These are phyloP conservation scores for Leishmania major DNA, from an alignment of 208 protist species.

Conservation along the genomic window DNA sequence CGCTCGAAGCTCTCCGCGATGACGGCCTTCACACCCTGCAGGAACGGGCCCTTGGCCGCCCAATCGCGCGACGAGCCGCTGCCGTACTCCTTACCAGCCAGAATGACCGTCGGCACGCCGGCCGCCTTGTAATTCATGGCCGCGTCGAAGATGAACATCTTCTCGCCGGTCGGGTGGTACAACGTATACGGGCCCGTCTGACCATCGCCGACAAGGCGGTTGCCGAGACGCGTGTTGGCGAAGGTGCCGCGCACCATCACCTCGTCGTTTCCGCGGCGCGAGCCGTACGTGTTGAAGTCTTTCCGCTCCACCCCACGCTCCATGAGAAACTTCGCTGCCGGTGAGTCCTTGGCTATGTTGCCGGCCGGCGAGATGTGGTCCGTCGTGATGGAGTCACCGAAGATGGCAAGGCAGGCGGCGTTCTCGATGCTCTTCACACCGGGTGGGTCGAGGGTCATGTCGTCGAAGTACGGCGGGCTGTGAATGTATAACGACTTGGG, in stretches of 20 bases:
- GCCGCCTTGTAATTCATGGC: conserved; percentile 89
- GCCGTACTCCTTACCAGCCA: conserved; percentile 97
- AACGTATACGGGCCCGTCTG: conserved; percentile 93
- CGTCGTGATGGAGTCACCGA: conserved; percentile 97
- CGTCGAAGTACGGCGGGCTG: conserved; percentile 95
- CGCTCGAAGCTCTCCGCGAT: conserved; percentile 95
- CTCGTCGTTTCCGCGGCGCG: conserved; percentile 96
- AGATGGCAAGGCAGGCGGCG: conserved; percentile 89
- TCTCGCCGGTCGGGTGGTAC: conserved; percentile 92
- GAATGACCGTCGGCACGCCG: conserved; percentile 82
- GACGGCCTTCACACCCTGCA: conserved; percentile 95
- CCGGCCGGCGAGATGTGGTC: conserved; percentile 97
- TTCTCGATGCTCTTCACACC: conserved; percentile 67
- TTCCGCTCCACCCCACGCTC: conserved; percentile 82
- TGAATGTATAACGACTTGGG: conserved; percentile 96
- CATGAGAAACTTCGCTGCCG: conserved; percentile 90
- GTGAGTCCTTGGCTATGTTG: conserved; percentile 95
- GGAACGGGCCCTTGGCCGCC: conserved; percentile 96
- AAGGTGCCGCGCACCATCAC: conserved; percentile 97
- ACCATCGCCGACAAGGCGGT: conserved; percentile 89
- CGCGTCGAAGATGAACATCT: conserved; percentile 95
- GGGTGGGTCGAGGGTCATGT: conserved; percentile 65
- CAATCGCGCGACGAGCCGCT: conserved; percentile 96
- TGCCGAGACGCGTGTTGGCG: conserved; percentile 95
- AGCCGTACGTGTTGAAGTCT: conserved; percentile 97